A percentile compares a stretch with the other conserved stretches of the same genome.
Evolutionary conservation across 2,329 filamentous ascomycete genomes (phyloP).

Genomic region (Penicillium sp.): DNA sequence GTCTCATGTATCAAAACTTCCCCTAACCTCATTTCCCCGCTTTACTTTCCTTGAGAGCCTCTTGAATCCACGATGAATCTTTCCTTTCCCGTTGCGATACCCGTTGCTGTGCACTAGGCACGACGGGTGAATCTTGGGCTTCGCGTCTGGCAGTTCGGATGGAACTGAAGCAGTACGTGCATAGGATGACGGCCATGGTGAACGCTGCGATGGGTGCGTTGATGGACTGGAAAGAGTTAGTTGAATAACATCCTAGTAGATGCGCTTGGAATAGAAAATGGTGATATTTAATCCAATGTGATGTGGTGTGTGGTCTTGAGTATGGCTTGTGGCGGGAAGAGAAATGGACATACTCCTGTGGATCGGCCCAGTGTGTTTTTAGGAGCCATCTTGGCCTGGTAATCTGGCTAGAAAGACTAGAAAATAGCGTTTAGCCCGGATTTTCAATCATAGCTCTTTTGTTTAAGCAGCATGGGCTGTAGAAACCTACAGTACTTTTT

Average conservation of each 20-base stretch:
- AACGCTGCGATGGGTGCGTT: constrained; percentile 68
- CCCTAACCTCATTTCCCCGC: constrained; percentile 21
- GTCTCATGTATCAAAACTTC: neutral
- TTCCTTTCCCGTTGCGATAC: constrained; percentile 47
- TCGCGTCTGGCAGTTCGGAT: constrained; percentile 71
- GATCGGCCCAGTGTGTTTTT: constrained; percentile 26
- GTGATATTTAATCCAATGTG: neutral
- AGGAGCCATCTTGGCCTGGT: constrained; percentile 18
- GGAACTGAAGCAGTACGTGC: constrained; percentile 67
- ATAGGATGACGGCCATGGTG: constrained; percentile 66
- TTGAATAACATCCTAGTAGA: no score
- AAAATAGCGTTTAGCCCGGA: no score
- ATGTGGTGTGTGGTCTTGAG: neutral
- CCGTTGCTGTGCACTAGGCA: constrained; percentile 52
- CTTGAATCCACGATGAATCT: constrained; percentile 40
- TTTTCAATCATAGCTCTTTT: no score
- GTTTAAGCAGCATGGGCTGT: no score
- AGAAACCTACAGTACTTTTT: no score
- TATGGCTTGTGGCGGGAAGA: neutral
- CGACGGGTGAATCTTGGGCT: constrained; percentile 59
- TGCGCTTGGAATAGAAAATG: no score
- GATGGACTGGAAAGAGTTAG: constrained; percentile 50
- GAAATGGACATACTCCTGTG: constrained; percentile 26
- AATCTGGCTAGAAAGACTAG: neutral
- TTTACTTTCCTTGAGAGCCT: constrained; percentile 41